These are phyloP conservation scores for Pelagophyceae sp. DNA, from an alignment of 352 stramenopile genomes.

Conservation along the genomic window DNA sequence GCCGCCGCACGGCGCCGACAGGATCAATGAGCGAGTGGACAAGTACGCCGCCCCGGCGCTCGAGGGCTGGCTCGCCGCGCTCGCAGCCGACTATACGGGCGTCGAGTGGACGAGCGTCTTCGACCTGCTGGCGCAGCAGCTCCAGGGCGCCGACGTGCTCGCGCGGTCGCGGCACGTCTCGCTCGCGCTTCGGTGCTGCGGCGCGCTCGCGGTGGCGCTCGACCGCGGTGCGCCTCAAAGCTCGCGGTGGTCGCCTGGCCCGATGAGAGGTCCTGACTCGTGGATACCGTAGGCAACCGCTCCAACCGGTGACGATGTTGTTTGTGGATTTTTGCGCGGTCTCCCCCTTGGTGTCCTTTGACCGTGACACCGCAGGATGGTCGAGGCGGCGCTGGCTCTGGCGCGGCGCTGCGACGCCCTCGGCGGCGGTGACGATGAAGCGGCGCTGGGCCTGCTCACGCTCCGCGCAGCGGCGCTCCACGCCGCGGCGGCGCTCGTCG, in stretches of 20 bases:
- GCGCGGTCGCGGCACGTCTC: background rate
- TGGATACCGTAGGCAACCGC: too few relatives aligned
- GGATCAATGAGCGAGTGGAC: background rate
- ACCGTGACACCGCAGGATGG: too few relatives aligned
- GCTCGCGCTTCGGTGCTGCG: background rate
- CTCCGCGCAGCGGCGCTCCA: background rate
- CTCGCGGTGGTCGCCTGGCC: background rate
- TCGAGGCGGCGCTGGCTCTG: background rate
- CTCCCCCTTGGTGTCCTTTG: too few relatives aligned
- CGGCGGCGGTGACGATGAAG: background rate
- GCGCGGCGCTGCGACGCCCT: background rate
- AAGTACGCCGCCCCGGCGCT: slow-evolving; percentile 1
- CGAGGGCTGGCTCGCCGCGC: background rate
- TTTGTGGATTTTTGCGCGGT: too few relatives aligned
- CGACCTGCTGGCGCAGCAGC: background rate
- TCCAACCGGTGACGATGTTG: too few relatives aligned
- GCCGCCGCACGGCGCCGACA: background rate
- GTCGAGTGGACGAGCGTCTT: background rate
- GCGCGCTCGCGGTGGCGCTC: background rate
- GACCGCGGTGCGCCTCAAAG: background rate
- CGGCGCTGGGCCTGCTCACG: background rate
- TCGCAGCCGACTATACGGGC: background rate
- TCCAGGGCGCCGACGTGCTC: background rate
- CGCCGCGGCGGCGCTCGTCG: background rate
- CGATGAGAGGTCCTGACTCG: too few relatives aligned